Conservation (phyloP, 805 yeast genomes). For the Yamadazyma insecticola region DNA sequence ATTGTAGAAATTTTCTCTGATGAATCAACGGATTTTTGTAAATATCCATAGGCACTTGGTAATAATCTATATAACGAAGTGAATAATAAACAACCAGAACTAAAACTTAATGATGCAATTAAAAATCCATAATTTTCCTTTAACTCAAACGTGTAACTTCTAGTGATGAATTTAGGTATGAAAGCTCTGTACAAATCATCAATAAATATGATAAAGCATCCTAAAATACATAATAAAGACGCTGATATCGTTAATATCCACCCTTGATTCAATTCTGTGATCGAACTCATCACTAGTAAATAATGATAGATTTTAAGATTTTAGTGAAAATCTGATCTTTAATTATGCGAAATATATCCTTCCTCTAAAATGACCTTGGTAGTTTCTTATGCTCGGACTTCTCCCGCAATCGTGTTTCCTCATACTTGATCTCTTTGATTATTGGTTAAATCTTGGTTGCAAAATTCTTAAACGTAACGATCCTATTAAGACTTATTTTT, state of each 20-base stretch:
- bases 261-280: constrained; percentile 36
- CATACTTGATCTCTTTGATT: too few relatives aligned
- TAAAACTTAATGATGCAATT: constrained; percentile 68
- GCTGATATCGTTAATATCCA: constrained; percentile 65
- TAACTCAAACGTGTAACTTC: constrained; percentile 45
- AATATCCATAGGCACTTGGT: constrained; percentile 59
- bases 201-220: constrained; percentile 60
- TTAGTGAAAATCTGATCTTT: too few relatives aligned
- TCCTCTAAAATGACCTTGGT: too few relatives aligned
- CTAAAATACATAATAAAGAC: constrained; percentile 65
- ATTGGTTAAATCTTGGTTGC: too few relatives aligned
- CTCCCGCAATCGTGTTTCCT: too few relatives aligned
- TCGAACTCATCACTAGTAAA: not conserved
- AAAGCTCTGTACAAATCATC: constrained; percentile 48
- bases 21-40: constrained; percentile 20
- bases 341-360: too few relatives aligned
- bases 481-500: too few relatives aligned
- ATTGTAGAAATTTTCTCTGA: constrained; percentile 20
- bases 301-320: not conserved
- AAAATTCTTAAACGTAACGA: too few relatives aligned
- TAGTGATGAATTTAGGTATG: constrained; percentile 39
- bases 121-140: constrained; percentile 60
- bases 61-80: constrained; percentile 73
- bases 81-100: constrained; percentile 77
- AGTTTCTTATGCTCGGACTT: too few relatives aligned